These are phyloP conservation scores for Suillus occidentalis DNA, from an alignment of 768 basidiomycete genomes.

Conservation along the genomic window DNA sequence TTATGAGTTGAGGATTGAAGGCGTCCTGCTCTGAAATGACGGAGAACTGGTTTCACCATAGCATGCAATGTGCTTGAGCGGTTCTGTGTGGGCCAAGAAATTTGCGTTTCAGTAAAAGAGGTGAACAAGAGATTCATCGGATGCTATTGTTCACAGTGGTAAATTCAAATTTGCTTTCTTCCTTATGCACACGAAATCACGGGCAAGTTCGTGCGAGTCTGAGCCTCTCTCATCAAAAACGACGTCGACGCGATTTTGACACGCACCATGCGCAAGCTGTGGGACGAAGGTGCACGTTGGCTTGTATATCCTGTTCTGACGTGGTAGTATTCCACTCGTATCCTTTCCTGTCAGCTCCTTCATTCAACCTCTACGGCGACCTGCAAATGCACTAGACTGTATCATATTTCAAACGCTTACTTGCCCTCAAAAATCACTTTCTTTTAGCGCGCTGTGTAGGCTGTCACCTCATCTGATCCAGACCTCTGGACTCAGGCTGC, in stretches of 20 bases:
- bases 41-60: background rate
- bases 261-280: background rate
- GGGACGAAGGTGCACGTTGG: background rate
- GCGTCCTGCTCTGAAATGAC: conserved; percentile 9
- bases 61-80: background rate
- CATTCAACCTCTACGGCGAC: background rate
- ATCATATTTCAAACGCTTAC: background rate
- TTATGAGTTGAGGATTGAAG: conserved; percentile 55
- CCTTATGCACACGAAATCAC: background rate
- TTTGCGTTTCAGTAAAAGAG: background rate
- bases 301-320: background rate
- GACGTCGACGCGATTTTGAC: background rate
- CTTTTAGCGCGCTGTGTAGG: background rate
- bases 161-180: background rate
- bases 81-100: background rate
- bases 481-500: background rate
- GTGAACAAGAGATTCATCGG: background rate
- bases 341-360: background rate
- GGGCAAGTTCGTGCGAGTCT: background rate
- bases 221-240: background rate
- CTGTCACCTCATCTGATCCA: background rate
- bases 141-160: background rate
- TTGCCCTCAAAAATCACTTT: background rate
- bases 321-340: background rate
- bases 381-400: background rate